Base-by-base conservation (phyloP, 1,139 yeast species). In the Scheffersomyces parashehatae region DNA sequence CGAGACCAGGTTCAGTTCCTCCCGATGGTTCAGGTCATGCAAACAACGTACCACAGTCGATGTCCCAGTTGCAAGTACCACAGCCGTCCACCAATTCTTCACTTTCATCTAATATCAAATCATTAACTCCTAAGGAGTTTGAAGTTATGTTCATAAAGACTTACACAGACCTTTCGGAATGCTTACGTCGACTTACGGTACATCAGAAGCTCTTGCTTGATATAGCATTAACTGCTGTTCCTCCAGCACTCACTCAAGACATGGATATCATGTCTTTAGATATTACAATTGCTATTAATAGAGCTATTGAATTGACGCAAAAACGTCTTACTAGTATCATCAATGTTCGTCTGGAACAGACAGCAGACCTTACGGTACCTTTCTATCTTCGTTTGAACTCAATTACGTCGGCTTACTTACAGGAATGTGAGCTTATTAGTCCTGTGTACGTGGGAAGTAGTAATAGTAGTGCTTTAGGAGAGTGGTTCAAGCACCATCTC, bases 141-240 rank as follows among this genome's bases (percentile, higher is more conserved):
- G 90, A 86, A 54, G 67, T 64, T 2, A 85, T 90, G 90, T 62
- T 89, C 38, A 65, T 75, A 3, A 72, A 70, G 34, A 83, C 85
- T 2, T 89, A 81, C 54, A 65, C 86, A 0, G 76, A 81, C 32
- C 71, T 88, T 5, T 80, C 90, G 0, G 91, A 85, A 53, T 82
- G 91, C 28, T 70, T 91, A 36, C 73, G 93, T 47, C 74, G 96
- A 42, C 68, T 91, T 24, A 80, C 88, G 0, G 71, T 80, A 2
- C 97, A 91, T 48, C 96, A 91, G 58, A 89, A 89, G 58, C 56
- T 88, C 4, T 64, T 93, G 29, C 70, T 93, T 15, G 96, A 88
- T 52, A 62, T 88, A 44, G 83, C 95, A 0, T 69, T 90, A 29
- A 81, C 83, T 16, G 70, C 78, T 15, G 62, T 81, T 20, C 68